Percentiles rank a stretch among this genome's conserved stretches.
These are phyloP conservation scores for Lenwebbia sp. DNA, from an alignment of 345 rosid genomes.

Conservation along the genomic window DNA sequence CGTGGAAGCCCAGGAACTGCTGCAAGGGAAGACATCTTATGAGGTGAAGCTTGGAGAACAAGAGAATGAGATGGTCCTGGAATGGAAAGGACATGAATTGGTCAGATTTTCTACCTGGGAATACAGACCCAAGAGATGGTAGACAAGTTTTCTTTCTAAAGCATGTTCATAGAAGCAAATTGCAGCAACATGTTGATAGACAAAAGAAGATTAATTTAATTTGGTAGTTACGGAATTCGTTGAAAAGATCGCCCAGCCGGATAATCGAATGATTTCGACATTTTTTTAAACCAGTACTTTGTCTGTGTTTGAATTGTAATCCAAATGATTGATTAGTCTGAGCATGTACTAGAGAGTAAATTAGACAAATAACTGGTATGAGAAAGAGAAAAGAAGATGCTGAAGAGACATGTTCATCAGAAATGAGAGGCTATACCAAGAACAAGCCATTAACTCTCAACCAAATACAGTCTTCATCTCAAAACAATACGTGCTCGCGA, in stretches of 20 bases:
- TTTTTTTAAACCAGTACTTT: not conserved
- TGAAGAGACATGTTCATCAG: not conserved
- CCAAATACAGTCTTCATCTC: not conserved
- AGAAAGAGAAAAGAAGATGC: not conserved
- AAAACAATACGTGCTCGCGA: not conserved
- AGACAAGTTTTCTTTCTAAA: not conserved
- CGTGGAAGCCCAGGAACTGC: slow-evolving; percentile 32
- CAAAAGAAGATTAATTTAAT: not conserved
- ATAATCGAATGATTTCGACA: not conserved
- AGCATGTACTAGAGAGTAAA: not conserved
- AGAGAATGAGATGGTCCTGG: slow-evolving; percentile 28
- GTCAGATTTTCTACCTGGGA: slow-evolving; percentile 32
- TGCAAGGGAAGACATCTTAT: slow-evolving; percentile 14
- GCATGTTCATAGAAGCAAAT: not conserved
- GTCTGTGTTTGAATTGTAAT: not conserved
- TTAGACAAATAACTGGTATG: not conserved
- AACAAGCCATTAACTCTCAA: not conserved
- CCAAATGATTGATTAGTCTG: not conserved
- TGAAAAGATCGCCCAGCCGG: not conserved
- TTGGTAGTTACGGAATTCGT: not conserved
- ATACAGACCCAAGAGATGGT: not conserved
- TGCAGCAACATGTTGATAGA: not conserved
- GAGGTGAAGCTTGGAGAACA: slow-evolving; percentile 24
- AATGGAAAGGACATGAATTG: slow-evolving; percentile 26
- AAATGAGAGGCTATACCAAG: not conserved